Conservation (phyloP, 1,284 basidiomycete species). For the Fomitiporia mediterranea region DNA sequence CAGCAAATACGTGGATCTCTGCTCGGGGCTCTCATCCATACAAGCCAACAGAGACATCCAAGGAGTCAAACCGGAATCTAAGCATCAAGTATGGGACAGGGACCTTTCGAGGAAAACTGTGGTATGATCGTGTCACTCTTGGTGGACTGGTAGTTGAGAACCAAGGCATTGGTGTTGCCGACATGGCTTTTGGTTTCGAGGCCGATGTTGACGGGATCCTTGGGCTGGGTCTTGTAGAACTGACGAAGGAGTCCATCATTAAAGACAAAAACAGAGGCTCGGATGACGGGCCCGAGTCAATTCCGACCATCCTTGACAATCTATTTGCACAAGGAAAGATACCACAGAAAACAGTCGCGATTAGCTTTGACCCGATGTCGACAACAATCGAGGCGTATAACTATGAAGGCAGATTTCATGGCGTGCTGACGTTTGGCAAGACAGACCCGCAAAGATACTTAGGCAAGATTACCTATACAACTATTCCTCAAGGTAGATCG, state of each 20-base stretch:
- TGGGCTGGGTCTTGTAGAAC: constrained; percentile 36
- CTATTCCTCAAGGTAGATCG: constrained; percentile 22
- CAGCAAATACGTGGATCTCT: constrained; percentile 23
- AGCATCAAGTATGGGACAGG: constrained; percentile 18
- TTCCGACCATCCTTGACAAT: constrained; percentile 49
- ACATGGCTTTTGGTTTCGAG: constrained; percentile 33
- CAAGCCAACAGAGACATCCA: constrained; percentile 10
- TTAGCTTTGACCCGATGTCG: constrained; percentile 46
- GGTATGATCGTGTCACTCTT: constrained; percentile 29
- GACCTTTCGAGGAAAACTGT: constrained; percentile 10
- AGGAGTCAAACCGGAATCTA: constrained; percentile 7
- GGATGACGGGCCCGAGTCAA: constrained; percentile 17
- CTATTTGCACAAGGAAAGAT: constrained; percentile 39
- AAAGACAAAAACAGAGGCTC: constrained; percentile 9
- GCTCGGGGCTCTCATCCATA: constrained; percentile 6
- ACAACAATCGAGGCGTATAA: constrained; percentile 14
- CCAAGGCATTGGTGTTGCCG: constrained; percentile 58
- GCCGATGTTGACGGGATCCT: constrained; percentile 51
- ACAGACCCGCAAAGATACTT: constrained; percentile 40
- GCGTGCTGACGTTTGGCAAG: constrained; percentile 41
- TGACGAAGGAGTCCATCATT: constrained; percentile 26
- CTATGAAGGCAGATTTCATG: constrained; percentile 23
- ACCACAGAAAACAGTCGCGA: constrained; percentile 36
- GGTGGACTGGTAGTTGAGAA: constrained; percentile 29
- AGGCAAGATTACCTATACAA: constrained; percentile 13